These are phyloP conservation scores for Tolypocladium album DNA, from an alignment of 2,329 filamentous ascomycete genomes.

Conservation along the genomic window DNA sequence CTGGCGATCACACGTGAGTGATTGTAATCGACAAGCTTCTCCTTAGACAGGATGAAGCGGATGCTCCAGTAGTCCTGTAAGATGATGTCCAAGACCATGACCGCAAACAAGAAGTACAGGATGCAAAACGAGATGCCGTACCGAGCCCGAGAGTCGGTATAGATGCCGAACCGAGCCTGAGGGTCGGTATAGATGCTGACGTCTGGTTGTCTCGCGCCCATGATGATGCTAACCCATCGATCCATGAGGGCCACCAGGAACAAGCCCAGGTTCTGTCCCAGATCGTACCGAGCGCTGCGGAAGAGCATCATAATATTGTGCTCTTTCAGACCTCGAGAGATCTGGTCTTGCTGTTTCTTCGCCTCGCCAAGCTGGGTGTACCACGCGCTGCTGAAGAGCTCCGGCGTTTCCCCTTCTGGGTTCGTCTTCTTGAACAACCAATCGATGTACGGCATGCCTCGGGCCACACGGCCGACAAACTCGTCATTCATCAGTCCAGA, in stretches of 20 bases:
- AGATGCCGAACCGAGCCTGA: slow-evolving; percentile 20
- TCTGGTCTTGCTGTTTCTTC: slow-evolving; percentile 21
- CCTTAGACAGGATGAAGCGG: slow-evolving; percentile 20
- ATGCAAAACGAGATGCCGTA: slow-evolving; percentile 27
- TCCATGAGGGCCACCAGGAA: slow-evolving; percentile 28
- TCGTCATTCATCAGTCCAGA: slow-evolving; percentile 1
- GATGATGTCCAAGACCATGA: slow-evolving; percentile 25
- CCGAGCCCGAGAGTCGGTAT: slow-evolving; percentile 17
- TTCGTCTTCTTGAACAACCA: slow-evolving; percentile 25
- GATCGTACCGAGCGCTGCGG: slow-evolving; percentile 22
- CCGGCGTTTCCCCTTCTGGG: slow-evolving; percentile 13
- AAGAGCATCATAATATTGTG: slow-evolving; percentile 26
- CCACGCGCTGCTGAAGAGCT: slow-evolving; percentile 22
- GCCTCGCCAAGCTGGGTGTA: slow-evolving; percentile 22
- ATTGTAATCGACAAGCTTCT: slow-evolving; percentile 17
- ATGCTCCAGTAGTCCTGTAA: slow-evolving; percentile 24
- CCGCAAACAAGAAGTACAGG: slow-evolving; percentile 26
- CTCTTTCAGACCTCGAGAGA: slow-evolving; percentile 24
- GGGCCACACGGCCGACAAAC: slow-evolving; percentile 10
- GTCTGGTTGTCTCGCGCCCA: slow-evolving; percentile 16
- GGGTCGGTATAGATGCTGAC: slow-evolving; percentile 18
- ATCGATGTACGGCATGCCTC: slow-evolving; percentile 20
- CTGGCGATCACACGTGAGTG: slow-evolving; percentile 13
- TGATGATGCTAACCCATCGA: slow-evolving; percentile 24
- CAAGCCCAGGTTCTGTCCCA: slow-evolving; percentile 24